These are phyloP conservation scores for Sclerotinia spermophila DNA, from an alignment of 2,329 filamentous ascomycete species.

Conservation along the genomic window DNA sequence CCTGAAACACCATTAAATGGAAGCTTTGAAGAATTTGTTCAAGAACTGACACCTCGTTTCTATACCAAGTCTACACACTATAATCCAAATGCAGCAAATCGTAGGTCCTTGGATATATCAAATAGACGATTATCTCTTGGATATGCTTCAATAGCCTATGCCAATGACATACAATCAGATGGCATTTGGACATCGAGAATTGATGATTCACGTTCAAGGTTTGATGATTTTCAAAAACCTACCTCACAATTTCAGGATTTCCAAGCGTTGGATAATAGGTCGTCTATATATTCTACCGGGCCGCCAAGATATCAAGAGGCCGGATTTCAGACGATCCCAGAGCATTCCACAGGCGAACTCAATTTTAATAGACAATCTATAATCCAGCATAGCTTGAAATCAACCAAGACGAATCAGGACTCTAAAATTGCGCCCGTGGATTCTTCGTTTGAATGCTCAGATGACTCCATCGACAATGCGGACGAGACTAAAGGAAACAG, in stretches of 20 bases:
- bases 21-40: constrained; percentile 6
- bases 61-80: constrained; percentile 10
- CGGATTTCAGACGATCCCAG: not conserved
- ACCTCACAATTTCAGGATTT: not conserved
- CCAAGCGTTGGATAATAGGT: not conserved
- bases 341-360: not conserved
- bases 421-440: not conserved
- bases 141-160: constrained; percentile 23
- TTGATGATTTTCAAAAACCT: not conserved
- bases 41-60: constrained; percentile 1
- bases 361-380: not conserved
- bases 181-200: constrained; percentile 25
- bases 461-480: not conserved
- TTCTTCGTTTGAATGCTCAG: not conserved
- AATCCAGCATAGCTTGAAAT: not conserved
- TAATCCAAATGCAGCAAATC: not conserved
- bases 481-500: not conserved
- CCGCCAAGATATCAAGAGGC: not conserved
- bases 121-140: constrained; percentile 22
- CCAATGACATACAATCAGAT: constrained; percentile 23
- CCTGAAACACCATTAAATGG: constrained; percentile 19
- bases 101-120: constrained; percentile 4
- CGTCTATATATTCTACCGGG: not conserved
- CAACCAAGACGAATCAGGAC: not conserved
- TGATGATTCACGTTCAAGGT: constrained; percentile 3